Evolutionary conservation across 1,139 yeast species (phyloP), one percentile per base, ranked within the genome.

Genomic region (Yamadazyma triangularis): DNA sequence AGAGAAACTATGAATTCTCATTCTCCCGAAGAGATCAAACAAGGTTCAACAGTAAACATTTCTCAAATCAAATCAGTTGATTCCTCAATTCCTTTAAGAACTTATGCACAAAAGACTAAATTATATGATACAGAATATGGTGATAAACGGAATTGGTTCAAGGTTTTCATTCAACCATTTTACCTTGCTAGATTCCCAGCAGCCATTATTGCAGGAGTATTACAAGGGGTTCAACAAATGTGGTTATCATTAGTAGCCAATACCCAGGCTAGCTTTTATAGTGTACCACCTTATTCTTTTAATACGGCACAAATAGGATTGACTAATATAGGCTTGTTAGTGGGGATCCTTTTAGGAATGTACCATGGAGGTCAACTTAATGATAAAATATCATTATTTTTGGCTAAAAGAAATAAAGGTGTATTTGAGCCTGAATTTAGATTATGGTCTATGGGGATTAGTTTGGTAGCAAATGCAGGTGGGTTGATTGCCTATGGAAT

Each of bases 141-240:
- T 34, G 73, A 68, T 41, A 44, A 50, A 15, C 51, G 73, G 36
- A 47, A 67, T 8, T 65, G 70, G 66, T 44, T 57, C 22, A 46
- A 56, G 20, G 58, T 69, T 15, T 63, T 57, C 39, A 39, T 48
- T 26, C 44, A 70, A 32, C 79, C 79, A 6, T 53, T 64, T 47
- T 42, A 61, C 28, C 59, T 65, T 42, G 51, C 64, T 46, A 44
- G 62, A 39, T 75, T 77, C 44, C 87, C 88, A 4, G 66, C 74
- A 9, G 70, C 79, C 12, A 41, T 77, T 14, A 79, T 79, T 74
- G 71, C 77, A 29, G 86, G 86, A 1, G 50, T 77, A 33, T 53
- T 74, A 16, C 79, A 79, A 45, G 88, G 87, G 3, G 63, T 77
- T 13, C 79, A 80, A 30, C 66, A 79, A 60, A 67, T 68, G 72